These are phyloP conservation scores for Globisporangium spiculum DNA, from an alignment of 352 stramenopile genomes.

Conservation along the genomic window DNA sequence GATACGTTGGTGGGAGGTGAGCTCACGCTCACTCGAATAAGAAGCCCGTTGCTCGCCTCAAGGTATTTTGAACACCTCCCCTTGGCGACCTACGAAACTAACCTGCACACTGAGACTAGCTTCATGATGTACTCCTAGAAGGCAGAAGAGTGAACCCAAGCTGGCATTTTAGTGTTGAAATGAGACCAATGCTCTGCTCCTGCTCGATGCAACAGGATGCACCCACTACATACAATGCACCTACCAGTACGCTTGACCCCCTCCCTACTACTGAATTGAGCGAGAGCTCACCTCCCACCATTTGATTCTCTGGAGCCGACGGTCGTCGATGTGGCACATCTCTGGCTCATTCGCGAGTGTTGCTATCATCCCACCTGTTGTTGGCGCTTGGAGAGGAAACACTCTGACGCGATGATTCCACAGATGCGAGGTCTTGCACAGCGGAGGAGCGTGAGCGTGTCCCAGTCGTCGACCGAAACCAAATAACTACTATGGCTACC, in stretches of 20 bases:
- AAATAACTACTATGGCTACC: not conserved
- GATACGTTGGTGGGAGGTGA: not conserved
- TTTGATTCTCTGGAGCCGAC: not conserved
- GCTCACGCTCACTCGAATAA: not conserved
- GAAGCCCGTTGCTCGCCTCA: not conserved
- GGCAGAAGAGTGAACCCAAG: too few relatives aligned
- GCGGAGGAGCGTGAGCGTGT: not conserved
- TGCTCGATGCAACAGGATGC: too few relatives aligned
- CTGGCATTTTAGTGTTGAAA: too few relatives aligned
- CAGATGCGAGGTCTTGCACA: not conserved
- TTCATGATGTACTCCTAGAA: too few relatives aligned
- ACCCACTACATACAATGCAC: too few relatives aligned
- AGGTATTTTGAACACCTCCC: too few relatives aligned
- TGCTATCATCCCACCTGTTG: too few relatives aligned
- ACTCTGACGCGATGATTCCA: not conserved
- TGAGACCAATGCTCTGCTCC: too few relatives aligned
- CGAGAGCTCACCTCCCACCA: not conserved
- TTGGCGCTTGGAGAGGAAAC: not conserved
- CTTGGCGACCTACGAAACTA: too few relatives aligned
- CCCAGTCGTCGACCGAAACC: conserved; percentile 21
- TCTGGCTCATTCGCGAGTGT: not conserved
- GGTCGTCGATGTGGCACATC: not conserved
- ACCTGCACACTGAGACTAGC: too few relatives aligned
- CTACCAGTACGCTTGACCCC: too few relatives aligned
- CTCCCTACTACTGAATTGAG: too few relatives aligned